phyloP scores from a whole-genome alignment of 129 eudicot genomes.

The Ambrosia trifida region DNA sequence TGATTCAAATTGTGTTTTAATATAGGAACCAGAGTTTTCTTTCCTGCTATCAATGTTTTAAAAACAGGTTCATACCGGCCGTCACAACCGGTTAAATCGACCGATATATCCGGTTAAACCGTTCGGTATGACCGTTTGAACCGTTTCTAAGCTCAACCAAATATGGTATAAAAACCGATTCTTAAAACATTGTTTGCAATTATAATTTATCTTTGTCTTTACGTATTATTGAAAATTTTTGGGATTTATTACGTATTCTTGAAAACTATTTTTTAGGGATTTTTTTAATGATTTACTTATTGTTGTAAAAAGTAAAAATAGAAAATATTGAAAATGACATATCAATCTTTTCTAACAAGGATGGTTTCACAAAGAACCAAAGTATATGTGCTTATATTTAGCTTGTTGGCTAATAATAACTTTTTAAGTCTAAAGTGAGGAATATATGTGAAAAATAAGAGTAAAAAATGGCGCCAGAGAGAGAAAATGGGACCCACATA shows the following conservation, averaged over 20 bases:
- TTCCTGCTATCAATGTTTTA: too few species aligned
- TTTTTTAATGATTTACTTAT: too few species aligned
- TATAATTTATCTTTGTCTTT: background rate
- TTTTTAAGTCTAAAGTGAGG: conserved; percentile 11
- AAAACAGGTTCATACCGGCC: too few species aligned
- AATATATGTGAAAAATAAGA: background rate
- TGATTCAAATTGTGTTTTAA: too few species aligned
- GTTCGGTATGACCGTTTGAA: too few species aligned
- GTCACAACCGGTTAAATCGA: too few species aligned
- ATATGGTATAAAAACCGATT: too few species aligned
- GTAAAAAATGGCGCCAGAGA: conserved; percentile 11
- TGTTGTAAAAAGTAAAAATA: background rate
- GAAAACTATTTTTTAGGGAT: background rate
- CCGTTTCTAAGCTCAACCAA: too few species aligned
- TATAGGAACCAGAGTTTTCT: too few species aligned
- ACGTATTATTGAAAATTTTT: background rate
- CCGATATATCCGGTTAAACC: too few species aligned
- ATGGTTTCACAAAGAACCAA: conserved; percentile 37
- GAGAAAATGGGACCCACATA: conserved; percentile 26
- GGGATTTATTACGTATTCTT: background rate
- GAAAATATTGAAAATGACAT: conserved; percentile 13
- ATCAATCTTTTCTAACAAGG: background rate
- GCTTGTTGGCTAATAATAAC: conserved; percentile 31
- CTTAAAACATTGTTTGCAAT: too few species aligned
- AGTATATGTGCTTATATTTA: conserved; percentile 38